These are phyloP conservation scores for Penicillium sp. DNA, from an alignment of 2,329 filamentous ascomycete genomes.

Conservation along the genomic window DNA sequence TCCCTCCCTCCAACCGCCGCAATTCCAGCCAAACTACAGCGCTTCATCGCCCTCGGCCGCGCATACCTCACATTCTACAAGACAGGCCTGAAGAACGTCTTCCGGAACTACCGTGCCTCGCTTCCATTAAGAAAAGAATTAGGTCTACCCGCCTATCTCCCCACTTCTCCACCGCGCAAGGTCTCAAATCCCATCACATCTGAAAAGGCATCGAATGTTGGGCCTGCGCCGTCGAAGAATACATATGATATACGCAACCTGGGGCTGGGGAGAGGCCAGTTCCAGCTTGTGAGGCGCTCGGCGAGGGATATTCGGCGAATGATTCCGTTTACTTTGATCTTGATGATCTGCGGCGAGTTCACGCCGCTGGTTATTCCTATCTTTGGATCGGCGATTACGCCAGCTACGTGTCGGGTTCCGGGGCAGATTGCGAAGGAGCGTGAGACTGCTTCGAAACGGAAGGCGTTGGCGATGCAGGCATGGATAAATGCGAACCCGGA, in stretches of 20 bases:
- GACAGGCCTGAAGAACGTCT: constrained; percentile 73
- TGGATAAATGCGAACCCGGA: constrained; percentile 17
- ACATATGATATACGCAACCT: background rate
- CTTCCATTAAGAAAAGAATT: constrained; percentile 33
- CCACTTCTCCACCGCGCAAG: constrained; percentile 28
- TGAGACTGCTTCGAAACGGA: constrained; percentile 52
- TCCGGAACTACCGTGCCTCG: constrained; percentile 58
- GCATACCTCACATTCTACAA: constrained; percentile 88
- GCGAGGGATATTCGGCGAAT: constrained; percentile 73
- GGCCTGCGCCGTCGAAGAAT: background rate
- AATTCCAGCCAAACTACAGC: constrained; percentile 36
- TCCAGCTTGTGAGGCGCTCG: constrained; percentile 69
- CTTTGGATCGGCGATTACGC: constrained; percentile 68
- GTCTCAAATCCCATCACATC: constrained; percentile 2
- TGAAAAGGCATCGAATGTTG: background rate
- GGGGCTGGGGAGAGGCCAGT: constrained; percentile 61
- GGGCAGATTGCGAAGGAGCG: constrained; percentile 65
- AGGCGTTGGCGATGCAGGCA: constrained; percentile 25
- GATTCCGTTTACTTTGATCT: constrained; percentile 73
- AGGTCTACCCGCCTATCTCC: constrained; percentile 35
- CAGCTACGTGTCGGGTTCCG: constrained; percentile 80
- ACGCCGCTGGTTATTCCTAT: constrained; percentile 76
- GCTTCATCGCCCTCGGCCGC: constrained; percentile 59
- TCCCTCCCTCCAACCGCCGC: constrained; percentile 48
- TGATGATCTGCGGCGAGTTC: constrained; percentile 81